Evolutionary conservation across 768 basidiomycete species (phyloP), one percentile per base, ranked within the genome.

Genomic region (Termitomyces sp.): DNA sequence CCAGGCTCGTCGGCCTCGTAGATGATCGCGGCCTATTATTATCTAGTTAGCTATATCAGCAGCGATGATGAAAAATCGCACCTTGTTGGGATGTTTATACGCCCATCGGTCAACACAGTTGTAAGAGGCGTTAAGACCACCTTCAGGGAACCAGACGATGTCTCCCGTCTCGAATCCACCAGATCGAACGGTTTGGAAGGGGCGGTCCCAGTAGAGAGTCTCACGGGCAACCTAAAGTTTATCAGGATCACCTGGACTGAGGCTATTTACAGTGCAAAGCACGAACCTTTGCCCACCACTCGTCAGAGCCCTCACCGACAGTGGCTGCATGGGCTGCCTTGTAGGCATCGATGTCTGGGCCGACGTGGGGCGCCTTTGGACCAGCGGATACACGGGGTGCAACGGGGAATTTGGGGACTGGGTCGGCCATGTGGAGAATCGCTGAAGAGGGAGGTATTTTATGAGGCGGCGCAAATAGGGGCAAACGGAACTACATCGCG

Each of bases 101-200:
- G 93, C 96, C 89, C 94, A 96, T 59, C 96, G 86, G 74, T 99
- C 97, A 54, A 99, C 93, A 69, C 94, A 96, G 76, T 99, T 99
- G 82, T 98, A 98, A 9, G 94, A 87, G 1, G 90, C 96, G 70
- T 96, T 97, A 67, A 96, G 76, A 4, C 81, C 89, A 35, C 96
- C 96, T 69, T 99, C 96, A 5, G 94, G 94, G 84, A 98, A 98
- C 96, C 96, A 98, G 64, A 84, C 83, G 61, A 96, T 87, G 71
- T 97, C 93, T 33, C 96, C 96, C 2, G 83, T 84, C 69, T 84
- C 81, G 69, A 98, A 98, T 7, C 82, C 79, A 48, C 96, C 96
- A 4, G 90, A 79, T 68, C 89, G 79, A 61, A 98, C 94, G 28
- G 88, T 94, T 63, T 87, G 80, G 84, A 97, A 98, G 12, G 92